Conservation (phyloP, 176 grass and related monocot species). For the Neostapfia colusana region DNA sequence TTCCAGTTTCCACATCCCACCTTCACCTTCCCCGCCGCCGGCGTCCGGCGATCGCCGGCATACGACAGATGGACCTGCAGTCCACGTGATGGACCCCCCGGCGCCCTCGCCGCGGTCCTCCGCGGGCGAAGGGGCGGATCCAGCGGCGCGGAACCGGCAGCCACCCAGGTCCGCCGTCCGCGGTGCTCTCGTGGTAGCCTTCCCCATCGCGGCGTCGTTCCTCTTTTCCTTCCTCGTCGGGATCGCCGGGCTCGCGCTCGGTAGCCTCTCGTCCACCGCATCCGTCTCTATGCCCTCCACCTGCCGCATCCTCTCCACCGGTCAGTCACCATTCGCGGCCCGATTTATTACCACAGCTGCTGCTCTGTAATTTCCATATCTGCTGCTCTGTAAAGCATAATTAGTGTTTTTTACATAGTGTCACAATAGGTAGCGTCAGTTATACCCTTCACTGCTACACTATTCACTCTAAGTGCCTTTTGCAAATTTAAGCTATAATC, state of each 20-base stretch:
- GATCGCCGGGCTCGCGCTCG: conserved; percentile 61
- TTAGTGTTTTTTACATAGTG: neutral
- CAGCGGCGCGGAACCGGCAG: neutral
- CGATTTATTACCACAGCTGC: neutral
- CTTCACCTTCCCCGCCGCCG: conserved; percentile 11
- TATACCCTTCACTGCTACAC: neutral
- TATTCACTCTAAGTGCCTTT: neutral
- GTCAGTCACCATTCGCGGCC: conserved; percentile 41
- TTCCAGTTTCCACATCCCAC: neutral
- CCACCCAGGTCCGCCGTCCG: conserved; percentile 44
- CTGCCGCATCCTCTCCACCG: conserved; percentile 81
- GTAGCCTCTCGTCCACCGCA: conserved; percentile 56
- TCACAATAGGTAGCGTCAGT: conserved; percentile 2
- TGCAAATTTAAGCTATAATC: conserved; percentile 6
- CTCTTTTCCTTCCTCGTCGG: conserved; percentile 80
- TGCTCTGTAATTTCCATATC: neutral
- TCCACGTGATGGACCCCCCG: conserved; percentile 51
- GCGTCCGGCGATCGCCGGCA: conserved; percentile 43
- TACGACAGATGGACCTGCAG: conserved; percentile 25
- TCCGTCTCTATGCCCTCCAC: conserved; percentile 76
- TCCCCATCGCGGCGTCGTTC: conserved; percentile 65
- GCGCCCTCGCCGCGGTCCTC: conserved; percentile 20
- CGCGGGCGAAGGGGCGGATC: conserved; percentile 24
- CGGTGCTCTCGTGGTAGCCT: conserved; percentile 53
- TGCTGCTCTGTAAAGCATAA: conserved; percentile 6